Evolutionary conservation across 2,329 filamentous ascomycete species (phyloP), one percentile per base, ranked within the genome.

Genomic region (Trichoderma koningii): DNA sequence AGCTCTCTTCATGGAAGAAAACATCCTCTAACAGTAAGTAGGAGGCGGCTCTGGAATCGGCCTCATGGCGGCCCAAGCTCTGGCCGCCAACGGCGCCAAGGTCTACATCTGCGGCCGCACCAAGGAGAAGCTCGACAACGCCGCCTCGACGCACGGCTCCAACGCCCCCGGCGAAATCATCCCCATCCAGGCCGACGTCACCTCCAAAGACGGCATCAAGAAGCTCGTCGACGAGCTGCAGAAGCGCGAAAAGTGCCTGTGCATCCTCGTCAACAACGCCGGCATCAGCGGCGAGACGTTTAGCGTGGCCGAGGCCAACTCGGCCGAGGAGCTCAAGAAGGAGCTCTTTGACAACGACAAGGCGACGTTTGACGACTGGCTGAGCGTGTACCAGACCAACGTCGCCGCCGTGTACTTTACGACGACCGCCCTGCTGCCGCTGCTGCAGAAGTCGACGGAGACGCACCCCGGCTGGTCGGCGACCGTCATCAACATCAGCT

Each of bases 71-170:
- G 84, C 86, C 2, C 85, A 89, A 69, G 84, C 87, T 7, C 87
- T 89, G 63, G 85, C 89, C 0, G 77, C 80, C 65, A 91, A 90
- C 74, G 87, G 88, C 67, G 85, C 84, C 65, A 89, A 84, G 68
- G 89, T 91, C 6, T 91, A 90, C 79, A 88, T 92, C 68, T 87
- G 86, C 26, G 88, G 89, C 38, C 86, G 85, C 17, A 86, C 85
- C 50, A 78, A 80, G 28, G 87, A 87, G 70, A 88, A 89, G 71
- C 80, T 89, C 55, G 85, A 87, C 19, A 83, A 78, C 38, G 83
- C 85, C 1, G 85, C 85, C 52, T 75, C 87, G 64, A 85, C 82
- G 56, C 86, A 86, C 68, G 79, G 85, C 34, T 81, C 84, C 69
- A 81, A 79, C 64, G 73, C 78, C 44, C 76, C 80, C 42, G 86